Conservation (phyloP, 192 early-diverging fungal species). For the Entomortierella lignicola region DNA sequence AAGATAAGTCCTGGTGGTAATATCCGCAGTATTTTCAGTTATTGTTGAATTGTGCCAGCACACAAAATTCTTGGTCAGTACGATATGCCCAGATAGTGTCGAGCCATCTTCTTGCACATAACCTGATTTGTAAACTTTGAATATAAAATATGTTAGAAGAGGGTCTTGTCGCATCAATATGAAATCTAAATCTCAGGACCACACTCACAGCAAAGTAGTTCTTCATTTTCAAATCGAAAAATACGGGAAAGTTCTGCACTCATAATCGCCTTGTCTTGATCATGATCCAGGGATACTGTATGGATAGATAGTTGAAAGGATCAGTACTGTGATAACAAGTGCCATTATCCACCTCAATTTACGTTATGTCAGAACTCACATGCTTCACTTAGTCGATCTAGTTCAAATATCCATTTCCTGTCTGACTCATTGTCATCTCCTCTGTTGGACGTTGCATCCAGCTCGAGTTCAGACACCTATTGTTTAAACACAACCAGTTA, state of each 20-base stretch:
- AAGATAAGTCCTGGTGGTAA: slow-evolving; percentile 1
- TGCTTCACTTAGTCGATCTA: slow-evolving; percentile 50
- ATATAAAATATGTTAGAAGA: neutral
- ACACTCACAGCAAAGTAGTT: slow-evolving; percentile 33
- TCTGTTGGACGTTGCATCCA: slow-evolving; percentile 13
- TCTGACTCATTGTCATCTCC: slow-evolving; percentile 38
- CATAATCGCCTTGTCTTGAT: slow-evolving; percentile 52
- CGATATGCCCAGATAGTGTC: slow-evolving; percentile 23
- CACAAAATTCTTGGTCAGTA: slow-evolving; percentile 39
- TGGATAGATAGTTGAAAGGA: neutral
- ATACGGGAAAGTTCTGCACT: slow-evolving; percentile 30
- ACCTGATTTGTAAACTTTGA: slow-evolving; percentile 39
- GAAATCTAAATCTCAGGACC: no score
- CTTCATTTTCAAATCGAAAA: slow-evolving; percentile 40
- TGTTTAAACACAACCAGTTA: neutral
- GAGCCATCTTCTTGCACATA: slow-evolving; percentile 29
- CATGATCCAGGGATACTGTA: slow-evolving; percentile 51
- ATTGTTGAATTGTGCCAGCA: slow-evolving; percentile 54
- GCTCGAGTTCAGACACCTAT: slow-evolving; percentile 40
- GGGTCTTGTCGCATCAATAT: no score
- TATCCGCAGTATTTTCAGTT: slow-evolving; percentile 18
- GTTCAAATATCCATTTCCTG: slow-evolving; percentile 34
- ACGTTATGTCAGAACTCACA: slow-evolving; percentile 17
- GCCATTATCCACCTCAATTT: neutral
- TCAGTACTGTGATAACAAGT: neutral